Conservation (phyloP, 2,329 filamentous ascomycete genomes). For the Phialemoniopsis sp. region DNA sequence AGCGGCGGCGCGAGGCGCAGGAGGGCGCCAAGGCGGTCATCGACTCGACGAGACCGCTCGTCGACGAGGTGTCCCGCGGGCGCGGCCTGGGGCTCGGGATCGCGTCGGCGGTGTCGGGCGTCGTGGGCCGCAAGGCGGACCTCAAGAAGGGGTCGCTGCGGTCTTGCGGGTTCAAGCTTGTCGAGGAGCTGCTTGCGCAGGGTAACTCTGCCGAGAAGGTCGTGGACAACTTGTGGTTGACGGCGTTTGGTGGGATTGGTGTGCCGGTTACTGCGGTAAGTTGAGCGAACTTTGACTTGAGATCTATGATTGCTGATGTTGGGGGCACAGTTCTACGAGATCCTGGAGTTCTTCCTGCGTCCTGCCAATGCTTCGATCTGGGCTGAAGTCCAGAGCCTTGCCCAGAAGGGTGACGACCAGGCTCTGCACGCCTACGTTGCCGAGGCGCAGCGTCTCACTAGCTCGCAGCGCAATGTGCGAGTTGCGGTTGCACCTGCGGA, state of each 20-base stretch:
- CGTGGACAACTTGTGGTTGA: slow-evolving; percentile 30
- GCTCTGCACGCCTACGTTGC: slow-evolving; percentile 27
- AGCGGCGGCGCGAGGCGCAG: slow-evolving; percentile 34
- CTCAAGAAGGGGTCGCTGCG: slow-evolving; percentile 30
- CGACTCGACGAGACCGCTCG: slow-evolving; percentile 30
- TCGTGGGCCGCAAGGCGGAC: slow-evolving; percentile 17
- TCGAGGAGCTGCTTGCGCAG: slow-evolving; percentile 28
- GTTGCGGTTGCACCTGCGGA: slow-evolving; percentile 24
- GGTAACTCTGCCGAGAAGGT: slow-evolving; percentile 9
- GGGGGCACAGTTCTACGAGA: slow-evolving; percentile 35
- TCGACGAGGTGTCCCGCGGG: slow-evolving; percentile 24
- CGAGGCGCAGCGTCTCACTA: slow-evolving; percentile 36
- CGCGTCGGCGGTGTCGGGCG: no score
- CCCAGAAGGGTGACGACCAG: slow-evolving; percentile 25
- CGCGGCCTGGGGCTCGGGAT: no score
- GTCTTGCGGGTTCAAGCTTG: slow-evolving; percentile 30
- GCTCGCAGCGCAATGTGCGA: slow-evolving; percentile 30
- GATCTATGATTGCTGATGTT: background rate
- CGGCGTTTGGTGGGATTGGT: slow-evolving; percentile 33
- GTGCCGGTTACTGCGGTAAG: slow-evolving; percentile 31
- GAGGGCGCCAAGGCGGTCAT: slow-evolving; percentile 30
- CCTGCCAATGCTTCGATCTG: slow-evolving; percentile 34
- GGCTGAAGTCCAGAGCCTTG: slow-evolving; percentile 34
- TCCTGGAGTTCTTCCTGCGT: slow-evolving; percentile 35
- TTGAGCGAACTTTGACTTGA: background rate